Conservation (phyloP, 192 early-diverging fungal genomes). For the Entomortierella parvispora region DNA sequence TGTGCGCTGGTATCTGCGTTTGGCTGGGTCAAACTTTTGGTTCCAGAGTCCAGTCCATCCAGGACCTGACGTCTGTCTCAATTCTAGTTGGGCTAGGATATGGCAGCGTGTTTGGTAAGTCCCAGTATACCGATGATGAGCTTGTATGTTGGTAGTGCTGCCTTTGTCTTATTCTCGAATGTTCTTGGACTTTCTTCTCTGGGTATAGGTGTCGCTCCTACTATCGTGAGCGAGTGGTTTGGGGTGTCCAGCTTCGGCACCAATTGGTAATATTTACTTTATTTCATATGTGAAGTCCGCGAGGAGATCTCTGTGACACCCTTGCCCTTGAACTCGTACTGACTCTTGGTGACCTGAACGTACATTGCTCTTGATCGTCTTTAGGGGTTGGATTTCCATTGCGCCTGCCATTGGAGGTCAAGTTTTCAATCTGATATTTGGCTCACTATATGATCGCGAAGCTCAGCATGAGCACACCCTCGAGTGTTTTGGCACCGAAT, state of each 20-base stretch:
- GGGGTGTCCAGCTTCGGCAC: constrained; percentile 40
- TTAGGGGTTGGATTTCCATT: constrained; percentile 69
- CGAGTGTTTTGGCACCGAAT: constrained; percentile 42
- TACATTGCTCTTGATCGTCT: neutral
- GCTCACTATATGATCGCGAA: constrained; percentile 62
- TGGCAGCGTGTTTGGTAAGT: constrained; percentile 53
- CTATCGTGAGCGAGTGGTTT: constrained; percentile 58
- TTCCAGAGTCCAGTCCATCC: constrained; percentile 16
- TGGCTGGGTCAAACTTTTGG: constrained; percentile 52
- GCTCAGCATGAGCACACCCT: constrained; percentile 44
- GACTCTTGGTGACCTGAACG: no score
- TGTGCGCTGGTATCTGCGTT: constrained; percentile 44
- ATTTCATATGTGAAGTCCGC: no score
- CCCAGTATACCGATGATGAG: neutral
- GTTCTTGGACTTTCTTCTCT: constrained; percentile 4
- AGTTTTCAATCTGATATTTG: constrained; percentile 70
- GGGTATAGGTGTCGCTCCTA: constrained; percentile 30
- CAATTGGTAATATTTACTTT: constrained; percentile 44
- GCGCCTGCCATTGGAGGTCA: constrained; percentile 72
- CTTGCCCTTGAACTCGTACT: no score
- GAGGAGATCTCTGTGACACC: no score
- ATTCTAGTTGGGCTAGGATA: constrained; percentile 47
- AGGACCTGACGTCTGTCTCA: constrained; percentile 22
- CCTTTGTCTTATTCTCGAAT: neutral
- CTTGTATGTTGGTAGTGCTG: neutral